Base-by-base conservation (phyloP, 75 land plant species). In the Adiantum capillusveneris region DNA sequence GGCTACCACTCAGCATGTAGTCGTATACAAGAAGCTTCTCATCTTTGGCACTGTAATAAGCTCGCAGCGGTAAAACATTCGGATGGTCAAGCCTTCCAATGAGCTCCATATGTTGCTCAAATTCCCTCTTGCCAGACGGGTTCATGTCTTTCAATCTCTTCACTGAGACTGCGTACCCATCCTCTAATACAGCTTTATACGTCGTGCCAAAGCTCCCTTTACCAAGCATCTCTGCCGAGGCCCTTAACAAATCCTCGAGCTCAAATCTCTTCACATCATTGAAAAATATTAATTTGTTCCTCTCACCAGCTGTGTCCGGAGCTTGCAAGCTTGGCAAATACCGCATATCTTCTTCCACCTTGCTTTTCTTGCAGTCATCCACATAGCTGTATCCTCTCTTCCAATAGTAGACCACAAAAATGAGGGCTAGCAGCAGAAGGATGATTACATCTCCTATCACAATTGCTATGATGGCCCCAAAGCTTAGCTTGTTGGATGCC, bases 21-120 rank as follows among this genome's bases (percentile, higher is more conserved):
- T 84, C 76, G 13, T 76, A 73, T 1, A 84, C 74, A 29, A 84
- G 57, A n/a, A 88, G 81, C 77, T 84, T 88, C 65, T 88, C 94
- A 34, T 81, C 85, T 54, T 70, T 82, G 22, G 73, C 71, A 51
- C 72, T 79, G 36, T 74, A 82, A 62, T 71, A 88, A 9, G 88
- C 83, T 18, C 73, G 64, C 56, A 81, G 29, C 0, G 84, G 75
- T 19, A 84, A 62, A 61, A 88, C 55, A 34, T 88, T 84, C 0
- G 73, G 81, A 57, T 88, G 85, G 0, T 43, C 58, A 17, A 88
- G 43, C 59, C 58, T 66, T 9, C 83, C 88, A 11, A 88, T 48
- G 66, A 72, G 65, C 58, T 68, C 69, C 85, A 84, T 81, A 49
- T 88, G 78, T 48, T 81, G 77, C 21, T 72, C 60, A 49, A 84